Evolutionary conservation across 345 rosid species (phyloP).

Genomic region (Aquilaria yunnanensis): DNA sequence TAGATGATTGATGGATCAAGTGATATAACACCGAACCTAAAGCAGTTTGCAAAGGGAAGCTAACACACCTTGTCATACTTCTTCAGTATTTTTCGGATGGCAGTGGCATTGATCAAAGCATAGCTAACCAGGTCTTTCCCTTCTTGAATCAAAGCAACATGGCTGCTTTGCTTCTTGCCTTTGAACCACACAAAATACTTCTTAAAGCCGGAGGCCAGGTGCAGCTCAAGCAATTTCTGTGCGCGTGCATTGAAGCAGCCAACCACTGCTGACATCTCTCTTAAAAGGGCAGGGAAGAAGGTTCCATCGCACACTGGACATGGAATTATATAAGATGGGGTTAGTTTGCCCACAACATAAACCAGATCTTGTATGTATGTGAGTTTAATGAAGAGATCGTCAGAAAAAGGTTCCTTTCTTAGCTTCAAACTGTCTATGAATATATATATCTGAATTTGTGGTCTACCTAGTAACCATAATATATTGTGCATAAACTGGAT

Average conservation of each 20-base stretch:
- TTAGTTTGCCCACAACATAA: too few relatives aligned
- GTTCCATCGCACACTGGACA: conserved; percentile 80
- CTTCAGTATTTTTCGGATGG: conserved; percentile 84
- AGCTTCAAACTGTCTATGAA: too few relatives aligned
- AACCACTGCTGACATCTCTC: conserved; percentile 75
- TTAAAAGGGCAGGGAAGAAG: conserved; percentile 83
- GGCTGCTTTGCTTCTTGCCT: conserved; percentile 43
- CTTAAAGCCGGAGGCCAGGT: conserved; percentile 71
- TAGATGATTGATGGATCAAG: too few relatives aligned
- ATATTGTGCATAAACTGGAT: too few relatives aligned
- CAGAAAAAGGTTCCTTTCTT: too few relatives aligned
- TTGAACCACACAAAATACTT: conserved; percentile 71
- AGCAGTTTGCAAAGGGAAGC: not conserved
- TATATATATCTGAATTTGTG: too few relatives aligned
- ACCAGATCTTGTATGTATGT: not conserved
- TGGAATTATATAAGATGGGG: conserved; percentile 4
- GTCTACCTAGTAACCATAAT: too few relatives aligned
- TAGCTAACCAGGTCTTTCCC: conserved; percentile 82
- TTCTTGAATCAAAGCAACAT: conserved; percentile 59
- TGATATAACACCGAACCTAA: not conserved
- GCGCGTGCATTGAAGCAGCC: conserved; percentile 83
- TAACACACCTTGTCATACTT: conserved; percentile 80
- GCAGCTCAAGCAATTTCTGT: conserved; percentile 75
- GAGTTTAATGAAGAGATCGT: not conserved
- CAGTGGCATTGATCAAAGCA: conserved; percentile 79